phyloP scores from a whole-genome alignment of 208 protist species.

The Acanthamoeba divionensis region DNA sequence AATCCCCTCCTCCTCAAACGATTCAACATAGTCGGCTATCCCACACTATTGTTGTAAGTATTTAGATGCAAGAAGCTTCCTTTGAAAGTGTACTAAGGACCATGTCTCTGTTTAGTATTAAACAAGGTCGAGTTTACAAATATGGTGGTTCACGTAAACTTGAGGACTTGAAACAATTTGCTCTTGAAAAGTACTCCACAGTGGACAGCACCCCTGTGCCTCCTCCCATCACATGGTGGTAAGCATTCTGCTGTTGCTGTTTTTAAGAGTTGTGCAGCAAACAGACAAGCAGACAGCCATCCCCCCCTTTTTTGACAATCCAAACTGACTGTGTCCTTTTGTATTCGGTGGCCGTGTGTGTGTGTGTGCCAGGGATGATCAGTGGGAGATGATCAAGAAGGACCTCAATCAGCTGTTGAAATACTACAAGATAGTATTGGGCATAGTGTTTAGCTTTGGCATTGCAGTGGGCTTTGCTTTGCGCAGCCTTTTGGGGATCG shows the following conservation, averaged over 20 bases:
- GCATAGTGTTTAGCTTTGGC: too few relatives aligned
- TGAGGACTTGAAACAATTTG: slow-evolving; percentile 26
- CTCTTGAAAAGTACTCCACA: neutral
- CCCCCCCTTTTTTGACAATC: neutral
- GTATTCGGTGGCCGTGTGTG: neutral
- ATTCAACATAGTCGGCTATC: slow-evolving; percentile 19
- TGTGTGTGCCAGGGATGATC: neutral
- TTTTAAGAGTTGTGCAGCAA: neutral
- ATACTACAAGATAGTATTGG: slow-evolving; percentile 8
- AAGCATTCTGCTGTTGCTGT: neutral
- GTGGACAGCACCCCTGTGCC: neutral
- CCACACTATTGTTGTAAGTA: slow-evolving; percentile 31
- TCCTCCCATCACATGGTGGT: neutral
- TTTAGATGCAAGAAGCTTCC: neutral
- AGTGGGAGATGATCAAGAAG: neutral
- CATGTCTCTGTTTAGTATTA: neutral
- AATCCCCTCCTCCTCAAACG: slow-evolving; percentile 15
- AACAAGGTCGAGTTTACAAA: neutral
- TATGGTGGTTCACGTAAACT: neutral
- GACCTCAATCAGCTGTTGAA: neutral
- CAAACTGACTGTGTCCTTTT: neutral
- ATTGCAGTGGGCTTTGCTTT: too few relatives aligned
- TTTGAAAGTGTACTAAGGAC: neutral
- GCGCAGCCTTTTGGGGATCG: too few relatives aligned
- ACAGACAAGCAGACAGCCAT: neutral